These are phyloP conservation scores for Colletotrichum spaethianum DNA, from an alignment of 2,329 filamentous ascomycete genomes.

Conservation along the genomic window DNA sequence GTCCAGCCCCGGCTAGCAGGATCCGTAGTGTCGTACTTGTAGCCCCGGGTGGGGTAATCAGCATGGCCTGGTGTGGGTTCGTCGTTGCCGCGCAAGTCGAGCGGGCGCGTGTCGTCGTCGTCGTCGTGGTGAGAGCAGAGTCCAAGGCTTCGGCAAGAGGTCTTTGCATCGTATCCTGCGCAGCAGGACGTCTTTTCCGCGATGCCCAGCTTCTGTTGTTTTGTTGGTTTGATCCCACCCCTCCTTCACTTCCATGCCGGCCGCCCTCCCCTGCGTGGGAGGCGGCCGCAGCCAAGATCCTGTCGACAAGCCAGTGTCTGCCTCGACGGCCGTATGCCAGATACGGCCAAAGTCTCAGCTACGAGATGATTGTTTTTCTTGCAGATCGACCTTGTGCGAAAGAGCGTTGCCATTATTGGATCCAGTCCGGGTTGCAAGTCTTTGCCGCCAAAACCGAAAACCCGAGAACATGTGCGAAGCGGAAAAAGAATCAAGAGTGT, in stretches of 20 bases:
- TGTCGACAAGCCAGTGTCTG: slow-evolving; percentile 63
- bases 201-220: slow-evolving; percentile 50
- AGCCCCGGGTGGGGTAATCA: slow-evolving; percentile 40
- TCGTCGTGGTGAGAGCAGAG: slow-evolving; percentile 32
- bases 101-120: neutral
- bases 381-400: slow-evolving; percentile 48
- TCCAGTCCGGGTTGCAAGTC: slow-evolving; percentile 48
- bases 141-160: slow-evolving; percentile 35
- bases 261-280: slow-evolving; percentile 31
- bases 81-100: slow-evolving; percentile 19
- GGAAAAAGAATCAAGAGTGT: slow-evolving; percentile 37
- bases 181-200: slow-evolving; percentile 48
- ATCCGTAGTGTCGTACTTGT: slow-evolving; percentile 32
- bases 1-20: slow-evolving; percentile 39
- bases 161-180: slow-evolving; percentile 47
- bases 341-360: slow-evolving; percentile 53
- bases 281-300: slow-evolving; percentile 48
- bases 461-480: slow-evolving; percentile 42
- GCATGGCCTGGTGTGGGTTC: slow-evolving; percentile 33
- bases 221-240: slow-evolving; percentile 45
- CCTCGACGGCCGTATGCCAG: slow-evolving; percentile 55
- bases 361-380: slow-evolving; percentile 51
- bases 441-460: slow-evolving; percentile 41
- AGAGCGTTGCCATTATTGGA: slow-evolving; percentile 44
- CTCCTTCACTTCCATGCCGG: slow-evolving; percentile 48